phyloP scores from a whole-genome alignment of 2,329 filamentous ascomycete genomes.

The Chaetomium strumarium region DNA sequence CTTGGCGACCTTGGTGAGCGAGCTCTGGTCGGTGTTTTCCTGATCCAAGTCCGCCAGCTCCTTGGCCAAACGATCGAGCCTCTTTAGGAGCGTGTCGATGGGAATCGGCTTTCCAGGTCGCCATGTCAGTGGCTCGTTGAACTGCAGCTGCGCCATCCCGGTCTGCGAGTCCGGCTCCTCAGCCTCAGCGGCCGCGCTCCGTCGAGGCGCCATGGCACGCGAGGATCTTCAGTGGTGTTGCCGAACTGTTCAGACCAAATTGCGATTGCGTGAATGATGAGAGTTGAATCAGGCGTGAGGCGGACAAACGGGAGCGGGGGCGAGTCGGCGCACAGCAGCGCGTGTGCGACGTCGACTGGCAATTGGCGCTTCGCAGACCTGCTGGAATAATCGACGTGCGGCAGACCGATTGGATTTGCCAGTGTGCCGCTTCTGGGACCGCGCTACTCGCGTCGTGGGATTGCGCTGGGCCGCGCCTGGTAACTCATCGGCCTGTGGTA shows the following conservation, averaged over 20 bases:
- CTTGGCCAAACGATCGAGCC: slow-evolving; percentile 72
- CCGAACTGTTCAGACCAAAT: neutral
- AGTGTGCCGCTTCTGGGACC: neutral
- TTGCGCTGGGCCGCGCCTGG: neutral
- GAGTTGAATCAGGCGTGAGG: neutral
- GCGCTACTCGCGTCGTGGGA: neutral
- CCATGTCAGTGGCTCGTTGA: slow-evolving; percentile 85
- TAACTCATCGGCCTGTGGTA: neutral
- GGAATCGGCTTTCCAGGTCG: slow-evolving; percentile 84
- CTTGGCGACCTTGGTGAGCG: slow-evolving; percentile 76
- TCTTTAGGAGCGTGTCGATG: slow-evolving; percentile 72
- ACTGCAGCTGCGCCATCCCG: slow-evolving; percentile 53
- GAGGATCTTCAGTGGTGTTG: slow-evolving; percentile 4
- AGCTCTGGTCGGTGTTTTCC: slow-evolving; percentile 75
- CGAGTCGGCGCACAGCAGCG: neutral
- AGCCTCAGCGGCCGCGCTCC: slow-evolving; percentile 35
- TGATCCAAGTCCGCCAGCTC: slow-evolving; percentile 85
- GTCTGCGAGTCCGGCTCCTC: slow-evolving; percentile 37
- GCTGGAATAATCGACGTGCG: neutral
- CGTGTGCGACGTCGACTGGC: slow-evolving; percentile 1
- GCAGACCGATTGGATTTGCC: neutral
- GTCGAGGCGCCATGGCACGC: slow-evolving; percentile 36
- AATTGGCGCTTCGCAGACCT: neutral
- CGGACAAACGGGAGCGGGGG: neutral
- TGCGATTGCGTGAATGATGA: neutral